Base-by-base conservation (phyloP, 306 rosid species). In the Datisca glomerata region DNA sequence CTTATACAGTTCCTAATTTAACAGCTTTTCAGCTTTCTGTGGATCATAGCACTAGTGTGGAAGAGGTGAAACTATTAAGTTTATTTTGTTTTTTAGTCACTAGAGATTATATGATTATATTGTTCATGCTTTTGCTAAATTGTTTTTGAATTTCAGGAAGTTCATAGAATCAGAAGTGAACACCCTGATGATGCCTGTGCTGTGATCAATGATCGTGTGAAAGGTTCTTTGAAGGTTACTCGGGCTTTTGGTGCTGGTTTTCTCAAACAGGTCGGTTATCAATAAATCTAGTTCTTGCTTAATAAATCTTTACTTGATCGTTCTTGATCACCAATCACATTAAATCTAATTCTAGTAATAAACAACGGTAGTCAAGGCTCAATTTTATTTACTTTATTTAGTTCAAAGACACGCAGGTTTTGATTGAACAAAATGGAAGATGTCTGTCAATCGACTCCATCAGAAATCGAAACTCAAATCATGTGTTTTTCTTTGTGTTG, bases 211-310 rank as follows among this genome's bases (percentile, higher is more conserved):
- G 96, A 85, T 43, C 98, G 98, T 12, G 98, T 91, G 8, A 91
- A 91, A 61, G 96, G 98, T 45, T 84, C 86, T 32, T 68, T 91
- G 67, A 85, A 80, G 82, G 98, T 91, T 49, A 84, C 98, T 4
- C 77, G 96, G 16, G 96, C 98, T 8, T 91, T 85, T 25, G 98
- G 98, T 44, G 96, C 98, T 4, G 98, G 96, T 46, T 91, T 80
- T 61, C 96, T 91, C 61, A 91, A 91, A 72, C 94, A 85, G 98
- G 98, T 91, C 55, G 19, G 42, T 48, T 5, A 47, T 31, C 41
- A 12, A 47, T 4, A 45, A 31, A 12, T 3, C 40, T 7, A 11
- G 27, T 11, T 2, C 18, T 29, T 18, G n/a, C 28, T 47, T n/a
- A n/a, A n/a, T n/a, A n/a, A n/a, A n/a, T n/a, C n/a, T n/a, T n/a